phyloP scores from a whole-genome alignment of 1,284 basidiomycete genomes.

The Apiotrichum montevideense region DNA sequence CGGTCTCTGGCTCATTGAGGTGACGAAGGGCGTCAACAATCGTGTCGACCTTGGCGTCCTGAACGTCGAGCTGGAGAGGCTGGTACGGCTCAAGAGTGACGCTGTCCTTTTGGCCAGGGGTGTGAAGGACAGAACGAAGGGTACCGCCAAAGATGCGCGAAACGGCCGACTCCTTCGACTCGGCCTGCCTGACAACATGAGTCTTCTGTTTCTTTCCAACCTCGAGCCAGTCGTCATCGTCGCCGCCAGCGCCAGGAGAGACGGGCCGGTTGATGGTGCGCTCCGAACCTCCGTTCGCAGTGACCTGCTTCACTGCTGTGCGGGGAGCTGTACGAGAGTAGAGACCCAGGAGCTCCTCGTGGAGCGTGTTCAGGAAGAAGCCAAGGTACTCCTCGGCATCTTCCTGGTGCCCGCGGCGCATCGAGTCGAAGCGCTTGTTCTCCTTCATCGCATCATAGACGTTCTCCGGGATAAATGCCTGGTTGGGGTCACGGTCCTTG shows the following conservation, averaged over 20 bases:
- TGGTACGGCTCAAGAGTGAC: constrained; percentile 90
- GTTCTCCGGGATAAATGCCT: constrained; percentile 78
- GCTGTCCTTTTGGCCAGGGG: constrained; percentile 76
- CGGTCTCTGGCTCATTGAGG: constrained; percentile 72
- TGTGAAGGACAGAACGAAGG: constrained; percentile 76
- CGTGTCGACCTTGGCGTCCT: constrained; percentile 68
- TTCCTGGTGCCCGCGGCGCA: constrained; percentile 93
- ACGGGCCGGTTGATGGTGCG: constrained; percentile 42
- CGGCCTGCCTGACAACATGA: constrained; percentile 73
- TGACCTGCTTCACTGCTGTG: constrained; percentile 18
- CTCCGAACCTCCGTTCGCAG: constrained; percentile 27
- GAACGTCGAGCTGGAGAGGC: constrained; percentile 81
- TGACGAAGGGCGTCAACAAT: constrained; percentile 77
- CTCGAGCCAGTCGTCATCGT: constrained; percentile 66
- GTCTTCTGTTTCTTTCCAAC: constrained; percentile 84
- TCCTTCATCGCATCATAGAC: constrained; percentile 96
- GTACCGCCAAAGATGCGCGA: constrained; percentile 90
- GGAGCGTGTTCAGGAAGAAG: constrained; percentile 89
- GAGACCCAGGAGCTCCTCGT: constrained; percentile 79
- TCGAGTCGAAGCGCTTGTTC: constrained; percentile 88
- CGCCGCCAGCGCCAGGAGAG: constrained; percentile 41
- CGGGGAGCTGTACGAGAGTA: constrained; percentile 43
- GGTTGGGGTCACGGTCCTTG: constrained; percentile 26
- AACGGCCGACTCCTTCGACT: constrained; percentile 77
- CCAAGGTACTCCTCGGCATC: constrained; percentile 99